These are phyloP conservation scores for Penicillium atrosanguineum DNA, from an alignment of 495 filamentous ascomycete genomes.

Conservation along the genomic window DNA sequence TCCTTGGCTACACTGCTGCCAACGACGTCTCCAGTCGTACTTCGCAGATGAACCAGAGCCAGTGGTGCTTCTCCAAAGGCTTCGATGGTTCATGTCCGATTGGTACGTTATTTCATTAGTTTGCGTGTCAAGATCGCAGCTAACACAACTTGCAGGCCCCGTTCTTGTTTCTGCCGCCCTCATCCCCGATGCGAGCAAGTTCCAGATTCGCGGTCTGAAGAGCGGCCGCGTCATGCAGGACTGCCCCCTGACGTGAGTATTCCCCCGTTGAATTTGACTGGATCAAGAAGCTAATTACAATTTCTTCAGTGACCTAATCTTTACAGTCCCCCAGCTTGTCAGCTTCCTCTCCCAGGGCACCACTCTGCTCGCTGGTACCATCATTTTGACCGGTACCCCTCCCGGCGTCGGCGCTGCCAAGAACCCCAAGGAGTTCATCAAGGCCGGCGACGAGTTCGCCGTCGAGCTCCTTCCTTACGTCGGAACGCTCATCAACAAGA, in stretches of 20 bases:
- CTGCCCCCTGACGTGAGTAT: conserved; percentile 44
- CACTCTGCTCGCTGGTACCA: conserved; percentile 72
- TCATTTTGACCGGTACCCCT: conserved; percentile 83
- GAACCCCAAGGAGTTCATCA: conserved; percentile 54
- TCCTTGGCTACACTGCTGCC: conserved; percentile 76
- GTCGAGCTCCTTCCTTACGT: conserved; percentile 51
- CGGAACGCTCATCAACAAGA: conserved; percentile 40
- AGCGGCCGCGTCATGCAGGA: conserved; percentile 73
- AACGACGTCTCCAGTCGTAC: conserved; percentile 81
- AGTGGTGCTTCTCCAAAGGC: conserved; percentile 81
- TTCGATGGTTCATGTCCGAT: conserved; percentile 80
- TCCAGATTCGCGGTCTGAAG: conserved; percentile 62
- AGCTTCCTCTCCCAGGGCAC: conserved; percentile 74
- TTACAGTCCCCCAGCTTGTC: conserved; percentile 70
- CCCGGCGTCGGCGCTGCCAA: conserved; percentile 51
- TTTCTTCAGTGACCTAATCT: conserved; percentile 66
- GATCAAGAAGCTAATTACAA: neutral
- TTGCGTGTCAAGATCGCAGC: neutral
- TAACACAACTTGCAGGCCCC: conserved; percentile 36
- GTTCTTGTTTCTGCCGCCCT: conserved; percentile 52
- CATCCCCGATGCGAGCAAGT: conserved; percentile 60
- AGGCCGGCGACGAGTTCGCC: conserved; percentile 58
- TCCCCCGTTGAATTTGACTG: neutral
- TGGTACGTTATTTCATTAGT: conserved; percentile 38
- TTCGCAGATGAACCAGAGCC: conserved; percentile 73